Evolutionary conservation across 1,284 basidiomycete genomes (phyloP), one percentile per base, ranked within the genome.

Genomic region (Xerocomus amazonicus): DNA sequence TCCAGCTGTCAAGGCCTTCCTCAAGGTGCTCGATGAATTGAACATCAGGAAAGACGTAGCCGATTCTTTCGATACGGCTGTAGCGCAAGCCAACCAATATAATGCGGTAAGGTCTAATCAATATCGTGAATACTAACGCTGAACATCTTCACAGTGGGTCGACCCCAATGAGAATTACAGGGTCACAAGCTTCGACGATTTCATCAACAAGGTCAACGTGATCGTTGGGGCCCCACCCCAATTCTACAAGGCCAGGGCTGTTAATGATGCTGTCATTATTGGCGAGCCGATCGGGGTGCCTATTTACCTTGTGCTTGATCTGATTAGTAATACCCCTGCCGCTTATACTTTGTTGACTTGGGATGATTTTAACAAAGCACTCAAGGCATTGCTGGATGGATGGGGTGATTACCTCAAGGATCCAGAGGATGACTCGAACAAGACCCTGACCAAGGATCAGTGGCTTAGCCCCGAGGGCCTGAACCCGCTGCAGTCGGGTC

Each of bases 301-400:
- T 0, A 36, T 65, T 12, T 52, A 49, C 8, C 52, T 58, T 43
- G 9, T 58, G 14, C 52, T 64, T 29, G 54, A 64, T 46, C n/a
- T 59, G 17, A 56, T 64, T 29, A 51, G 55, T 45, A 66, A 66
- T 43, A 64, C 62, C 2, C 2, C 41, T 35, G 58, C 60, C 2
- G 60, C 41, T 4, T 61, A 59, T 19, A 45, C 54, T 12, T 40
- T 65, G 23, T 60, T 65, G 49, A 52, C 50, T 42, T 47, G 51
- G 16, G 33, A 40, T 9, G 26, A 27, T 8, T 56, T 53, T 41
- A 70, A 70, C 27, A 44, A n/a, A 14, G 59, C 31, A 8, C 19
- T 33, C 16, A 23, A 26, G 45, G 9, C 3, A 3, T 6, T 40
- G 23, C 13, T 47, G 43, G 6, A 47, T 6, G 6, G 6, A 26